Conservation (phyloP, 2,329 filamentous ascomycete genomes). For the Aspergillus novoparasiticus region DNA sequence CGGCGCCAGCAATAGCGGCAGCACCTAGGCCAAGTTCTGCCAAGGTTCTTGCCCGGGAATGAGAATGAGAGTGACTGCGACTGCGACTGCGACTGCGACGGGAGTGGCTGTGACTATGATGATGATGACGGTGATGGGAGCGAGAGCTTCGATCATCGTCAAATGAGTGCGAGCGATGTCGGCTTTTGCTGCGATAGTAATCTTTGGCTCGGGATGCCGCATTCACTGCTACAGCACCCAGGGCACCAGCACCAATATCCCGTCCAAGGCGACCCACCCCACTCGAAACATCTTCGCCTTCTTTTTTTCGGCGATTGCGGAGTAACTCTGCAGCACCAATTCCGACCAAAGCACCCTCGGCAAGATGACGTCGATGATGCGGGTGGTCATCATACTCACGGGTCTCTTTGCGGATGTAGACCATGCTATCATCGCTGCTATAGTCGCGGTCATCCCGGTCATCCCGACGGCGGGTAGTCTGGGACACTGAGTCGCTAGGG, state of each 20-base stretch:
- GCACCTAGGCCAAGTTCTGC: conserved; percentile 56
- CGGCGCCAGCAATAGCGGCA: conserved; percentile 62
- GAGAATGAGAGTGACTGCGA: conserved; percentile 50
- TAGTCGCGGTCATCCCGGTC: conserved; percentile 50
- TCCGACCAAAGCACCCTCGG: conserved; percentile 64
- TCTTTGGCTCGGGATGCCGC: conserved; percentile 56
- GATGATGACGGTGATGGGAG: conserved; percentile 34
- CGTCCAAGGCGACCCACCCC: conserved; percentile 52
- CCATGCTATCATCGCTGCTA: conserved; percentile 63
- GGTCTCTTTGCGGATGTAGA: conserved; percentile 59
- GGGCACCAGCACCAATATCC: conserved; percentile 61
- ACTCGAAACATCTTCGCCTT: conserved; percentile 57
- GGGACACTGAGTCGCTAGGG: conserved; percentile 56
- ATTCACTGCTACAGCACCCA: conserved; percentile 64
- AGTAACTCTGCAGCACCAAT: conserved; percentile 63
- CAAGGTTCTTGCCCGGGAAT: conserved; percentile 54
- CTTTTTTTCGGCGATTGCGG: conserved; percentile 58
- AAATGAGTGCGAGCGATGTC: conserved; percentile 44
- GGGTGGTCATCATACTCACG: conserved; percentile 48
- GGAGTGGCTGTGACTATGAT: conserved; percentile 31
- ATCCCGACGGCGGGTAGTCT: conserved; percentile 46
- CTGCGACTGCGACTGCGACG: conserved; percentile 29
- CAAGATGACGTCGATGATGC: conserved; percentile 59
- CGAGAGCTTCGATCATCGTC: conserved; percentile 42
- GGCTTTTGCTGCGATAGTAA: conserved; percentile 51